These are phyloP conservation scores for Clonostachys chloroleuca DNA, from an alignment of 2,329 filamentous ascomycete genomes.

Conservation along the genomic window DNA sequence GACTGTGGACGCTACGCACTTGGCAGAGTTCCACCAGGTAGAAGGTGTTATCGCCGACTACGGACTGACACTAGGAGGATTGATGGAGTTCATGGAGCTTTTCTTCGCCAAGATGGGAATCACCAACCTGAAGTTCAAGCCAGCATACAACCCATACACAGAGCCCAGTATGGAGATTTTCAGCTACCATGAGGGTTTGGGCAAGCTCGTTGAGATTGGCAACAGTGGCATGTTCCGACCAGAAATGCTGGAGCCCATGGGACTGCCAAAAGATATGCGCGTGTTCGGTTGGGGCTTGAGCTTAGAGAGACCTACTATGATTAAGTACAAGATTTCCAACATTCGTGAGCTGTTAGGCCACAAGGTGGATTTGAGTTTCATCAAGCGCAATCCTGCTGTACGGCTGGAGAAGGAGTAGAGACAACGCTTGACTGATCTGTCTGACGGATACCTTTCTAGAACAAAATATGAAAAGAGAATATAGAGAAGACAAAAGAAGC, in stretches of 20 bases:
- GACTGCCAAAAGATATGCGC: slow-evolving; percentile 82
- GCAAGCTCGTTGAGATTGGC: slow-evolving; percentile 94
- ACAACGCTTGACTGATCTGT: background rate
- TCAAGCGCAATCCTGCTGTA: slow-evolving; percentile 87
- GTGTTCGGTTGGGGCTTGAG: slow-evolving; percentile 93
- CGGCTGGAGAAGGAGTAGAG: slow-evolving; percentile 76
- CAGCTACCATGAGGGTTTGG: slow-evolving; percentile 83
- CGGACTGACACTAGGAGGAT: slow-evolving; percentile 81
- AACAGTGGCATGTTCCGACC: slow-evolving; percentile 99
- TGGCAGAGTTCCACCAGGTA: slow-evolving; percentile 98
- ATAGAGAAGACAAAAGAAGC: background rate
- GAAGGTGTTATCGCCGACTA: slow-evolving; percentile 99
- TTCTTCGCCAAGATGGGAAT: slow-evolving; percentile 98
- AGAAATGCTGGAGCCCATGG: slow-evolving; percentile 96
- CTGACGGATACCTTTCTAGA: too few relatives aligned
- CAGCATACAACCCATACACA: slow-evolving; percentile 88
- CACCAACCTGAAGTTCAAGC: slow-evolving; percentile 82
- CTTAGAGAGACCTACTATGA: slow-evolving; percentile 95
- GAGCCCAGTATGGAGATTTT: slow-evolving; percentile 99
- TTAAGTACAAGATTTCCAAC: slow-evolving; percentile 86
- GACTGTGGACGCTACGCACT: slow-evolving; percentile 91
- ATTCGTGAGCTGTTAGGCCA: slow-evolving; percentile 91
- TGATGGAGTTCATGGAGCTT: slow-evolving; percentile 89
- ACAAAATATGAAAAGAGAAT: background rate
- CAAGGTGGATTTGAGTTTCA: slow-evolving; percentile 91